phyloP scores from a whole-genome alignment of 257 asterid genomes.

The Solanum infundibuliforme region DNA sequence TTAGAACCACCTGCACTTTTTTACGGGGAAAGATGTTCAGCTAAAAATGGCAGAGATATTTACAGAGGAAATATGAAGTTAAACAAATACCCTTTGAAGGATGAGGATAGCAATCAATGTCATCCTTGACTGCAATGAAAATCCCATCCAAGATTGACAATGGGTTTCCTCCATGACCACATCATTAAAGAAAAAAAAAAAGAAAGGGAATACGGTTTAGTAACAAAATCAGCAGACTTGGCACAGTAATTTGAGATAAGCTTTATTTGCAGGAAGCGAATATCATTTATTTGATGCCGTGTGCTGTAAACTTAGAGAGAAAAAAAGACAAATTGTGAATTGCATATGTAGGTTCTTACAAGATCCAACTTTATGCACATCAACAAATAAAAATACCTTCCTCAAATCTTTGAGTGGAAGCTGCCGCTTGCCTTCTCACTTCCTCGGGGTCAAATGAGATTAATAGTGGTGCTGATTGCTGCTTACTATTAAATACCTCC shows the following conservation, averaged over 20 bases:
- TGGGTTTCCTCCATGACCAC: constrained; percentile 56
- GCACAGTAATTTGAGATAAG: not conserved
- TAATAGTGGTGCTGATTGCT: constrained; percentile 59
- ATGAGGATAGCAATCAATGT: constrained; percentile 84
- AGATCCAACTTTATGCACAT: not conserved
- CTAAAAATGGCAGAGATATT: not conserved
- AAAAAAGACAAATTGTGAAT: not conserved
- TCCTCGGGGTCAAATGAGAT: constrained; percentile 72
- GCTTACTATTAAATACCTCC: constrained; percentile 55
- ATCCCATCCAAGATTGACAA: constrained; percentile 80
- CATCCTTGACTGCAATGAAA: constrained; percentile 92
- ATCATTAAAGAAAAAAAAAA: constrained; percentile 8
- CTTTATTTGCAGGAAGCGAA: not conserved
- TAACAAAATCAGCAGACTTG: not conserved
- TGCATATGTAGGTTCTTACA: not conserved
- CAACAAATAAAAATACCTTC: constrained; percentile 41
- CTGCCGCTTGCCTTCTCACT: constrained; percentile 85
- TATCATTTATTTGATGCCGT: not conserved
- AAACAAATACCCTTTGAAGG: constrained; percentile 62
- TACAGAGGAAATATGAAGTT: not conserved
- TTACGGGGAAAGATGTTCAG: not conserved
- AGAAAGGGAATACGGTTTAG: not conserved
- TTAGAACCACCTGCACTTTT: constrained; percentile 70
- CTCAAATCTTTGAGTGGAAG: constrained; percentile 84
- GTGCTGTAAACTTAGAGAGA: not conserved